Evolutionary conservation across 352 stramenopile genomes (phyloP), one percentile per base, ranked within the genome.

Genomic region (Pythium inflatum): DNA sequence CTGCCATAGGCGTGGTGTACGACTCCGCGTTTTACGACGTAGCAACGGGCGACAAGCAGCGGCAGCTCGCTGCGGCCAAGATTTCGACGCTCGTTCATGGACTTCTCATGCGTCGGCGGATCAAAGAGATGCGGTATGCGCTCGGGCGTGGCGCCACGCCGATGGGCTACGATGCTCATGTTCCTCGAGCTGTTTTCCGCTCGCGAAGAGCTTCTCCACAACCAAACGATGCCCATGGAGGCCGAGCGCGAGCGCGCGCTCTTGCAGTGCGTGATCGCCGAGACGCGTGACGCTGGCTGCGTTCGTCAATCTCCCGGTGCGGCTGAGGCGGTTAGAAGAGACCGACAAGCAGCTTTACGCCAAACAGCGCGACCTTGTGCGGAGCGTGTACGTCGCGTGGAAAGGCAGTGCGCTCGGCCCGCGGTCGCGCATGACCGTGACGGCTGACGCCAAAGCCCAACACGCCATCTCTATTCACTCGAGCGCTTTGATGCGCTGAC

Each of bases 401-500:
- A 91, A 89, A 40, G 40, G 33, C 0, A 71, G 77, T 49, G 81
- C 83, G 0, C 63, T 92, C 6, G 86, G 86, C 0, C 82, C 80
- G 20, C 84, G 83, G 4, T 90, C 82, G 6, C 77, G 84, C 3
- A 92, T 91, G 57, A 76, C 67, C 49, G 80, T 80, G 9, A 69
- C 77, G 3, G 71, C 71, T 5, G 77, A 85, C 50, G 57, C 83
- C 4, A 81, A 82, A 31, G 68, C 60, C 13, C 78, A 84, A 0
- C 83, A 91, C 54, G 50, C 75, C 3, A 81, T 0, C 80, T 94
- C n/a, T 81, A 91, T 43, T 51, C 65, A 1, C 76, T 91, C 40
- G 72, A 84, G 7, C 75, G 86, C 13, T 94, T 92, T 38, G 80
- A 89, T 14, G 69, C 92, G 16, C 83, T 94, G 57, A 91, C 84